Evolutionary conservation across 805 yeast genomes (phyloP).

Genomic region (Komagataella mondaviorum): DNA sequence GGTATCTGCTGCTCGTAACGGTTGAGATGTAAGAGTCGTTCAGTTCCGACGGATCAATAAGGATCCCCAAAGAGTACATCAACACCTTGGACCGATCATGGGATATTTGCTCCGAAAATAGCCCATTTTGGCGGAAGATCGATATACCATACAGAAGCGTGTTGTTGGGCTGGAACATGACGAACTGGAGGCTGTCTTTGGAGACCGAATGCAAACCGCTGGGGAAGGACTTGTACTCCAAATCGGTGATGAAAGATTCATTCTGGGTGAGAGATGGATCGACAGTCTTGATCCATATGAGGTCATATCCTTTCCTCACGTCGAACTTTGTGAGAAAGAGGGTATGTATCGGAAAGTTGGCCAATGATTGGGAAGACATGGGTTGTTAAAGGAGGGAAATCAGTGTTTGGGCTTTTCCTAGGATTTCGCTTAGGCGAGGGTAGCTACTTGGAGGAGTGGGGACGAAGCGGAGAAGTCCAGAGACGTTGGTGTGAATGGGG

Average conservation of each 20-base stretch:
- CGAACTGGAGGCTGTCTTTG: conserved; percentile 42
- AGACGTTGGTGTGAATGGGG: neutral
- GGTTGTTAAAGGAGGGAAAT: neutral
- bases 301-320: conserved; percentile 33
- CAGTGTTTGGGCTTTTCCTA: neutral
- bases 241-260: conserved; percentile 13
- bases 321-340: conserved; percentile 39
- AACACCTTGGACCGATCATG: conserved; percentile 28
- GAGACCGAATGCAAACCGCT: conserved; percentile 48
- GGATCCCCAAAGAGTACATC: conserved; percentile 54
- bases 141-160: conserved; percentile 32
- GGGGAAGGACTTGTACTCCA: conserved; percentile 57
- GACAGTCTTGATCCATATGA: conserved; percentile 26
- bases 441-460: neutral
- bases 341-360: neutral
- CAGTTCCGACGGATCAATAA: conserved; percentile 28
- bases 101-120: conserved; percentile 10
- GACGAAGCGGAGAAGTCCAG: neutral
- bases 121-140: conserved; percentile 31
- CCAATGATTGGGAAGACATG: neutral
- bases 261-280: conserved; percentile 5
- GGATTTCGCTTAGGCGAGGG: neutral
- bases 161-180: conserved; percentile 13
- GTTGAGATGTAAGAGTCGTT: neutral
- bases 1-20: neutral